These are phyloP conservation scores for Aspergillus hiratsukae DNA, from an alignment of 2,329 filamentous ascomycete genomes.

Conservation along the genomic window DNA sequence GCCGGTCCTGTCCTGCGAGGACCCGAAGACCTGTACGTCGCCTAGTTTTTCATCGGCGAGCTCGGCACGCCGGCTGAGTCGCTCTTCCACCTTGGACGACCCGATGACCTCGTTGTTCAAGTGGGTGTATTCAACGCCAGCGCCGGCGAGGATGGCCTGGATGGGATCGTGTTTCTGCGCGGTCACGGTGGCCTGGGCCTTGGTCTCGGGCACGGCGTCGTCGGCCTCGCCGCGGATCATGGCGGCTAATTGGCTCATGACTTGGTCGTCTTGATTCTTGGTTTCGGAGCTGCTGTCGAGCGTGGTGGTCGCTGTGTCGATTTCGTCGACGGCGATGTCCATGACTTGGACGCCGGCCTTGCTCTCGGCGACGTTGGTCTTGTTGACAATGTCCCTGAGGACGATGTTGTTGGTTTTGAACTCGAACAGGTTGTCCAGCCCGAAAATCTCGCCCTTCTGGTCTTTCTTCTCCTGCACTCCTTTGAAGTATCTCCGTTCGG, in stretches of 20 bases:
- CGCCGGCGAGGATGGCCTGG: conserved; percentile 80
- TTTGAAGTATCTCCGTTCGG: conserved; percentile 90
- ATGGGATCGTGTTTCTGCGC: conserved; percentile 65
- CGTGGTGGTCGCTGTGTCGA: conserved; percentile 53
- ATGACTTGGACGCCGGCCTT: conserved; percentile 76
- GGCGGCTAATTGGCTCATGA: conserved; percentile 68
- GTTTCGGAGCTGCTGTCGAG: conserved; percentile 33
- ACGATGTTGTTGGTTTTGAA: conserved; percentile 76
- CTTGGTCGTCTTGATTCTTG: conserved; percentile 51
- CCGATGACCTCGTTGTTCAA: conserved; percentile 95
- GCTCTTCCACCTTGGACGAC: conserved; percentile 83
- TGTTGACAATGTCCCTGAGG: conserved; percentile 93
- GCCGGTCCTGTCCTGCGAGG: conserved; percentile 12
- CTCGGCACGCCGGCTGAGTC: conserved; percentile 72
- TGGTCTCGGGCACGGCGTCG: conserved; percentile 11
- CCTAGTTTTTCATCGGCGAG: conserved; percentile 29
- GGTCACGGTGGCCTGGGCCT: conserved; percentile 25
- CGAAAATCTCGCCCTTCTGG: conserved; percentile 91
- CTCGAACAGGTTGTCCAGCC: conserved; percentile 77
- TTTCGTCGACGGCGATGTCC: conserved; percentile 67
- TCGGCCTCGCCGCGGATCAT: conserved; percentile 48
- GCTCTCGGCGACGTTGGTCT: conserved; percentile 93
- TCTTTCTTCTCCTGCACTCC: conserved; percentile 80
- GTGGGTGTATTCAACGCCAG: conserved; percentile 91
- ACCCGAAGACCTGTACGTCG: conserved; percentile 34